Base-by-base conservation (phyloP, 148 eudicot species). In the Simmondsia chinensis region DNA sequence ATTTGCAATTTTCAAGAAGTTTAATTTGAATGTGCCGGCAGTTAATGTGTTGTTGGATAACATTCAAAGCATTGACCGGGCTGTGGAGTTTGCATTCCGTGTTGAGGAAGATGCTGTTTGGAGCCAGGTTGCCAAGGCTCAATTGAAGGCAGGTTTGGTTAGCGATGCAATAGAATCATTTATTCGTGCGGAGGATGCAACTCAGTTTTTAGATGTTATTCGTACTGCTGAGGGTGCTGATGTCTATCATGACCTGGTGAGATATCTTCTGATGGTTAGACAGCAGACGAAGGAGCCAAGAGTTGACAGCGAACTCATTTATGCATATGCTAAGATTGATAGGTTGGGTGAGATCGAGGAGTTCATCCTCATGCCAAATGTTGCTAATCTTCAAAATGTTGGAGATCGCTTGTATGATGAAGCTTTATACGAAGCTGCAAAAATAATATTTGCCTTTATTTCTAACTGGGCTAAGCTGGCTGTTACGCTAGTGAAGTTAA, bases 101-200 rank as follows among this genome's bases (percentile, higher is more conserved):
- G 97, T 91, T 33, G 97, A 91, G 68, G 97, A 91, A 69, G 97
- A 91, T 71, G 94, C 88, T 57, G 97, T 91, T 25, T 91, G 97
- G 97, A 91, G 95, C 70, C 97, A 91, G 56, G 97, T 91, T 43
- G 97, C 76, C 30, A 91, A 78, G 69, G 95, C 95, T 54, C 95
- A 84, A 49, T 77, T 84, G 50, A 84, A 71, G 50, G 87, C 84
- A 20, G 96, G 96, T 17, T 51, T 87, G 43, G 93, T 87, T 36
- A 76, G 97, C 26, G 97, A 91, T 68, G 97, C 97, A 40, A 91
- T 91, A 39, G 97, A 91, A 54, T 91, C 97, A 38, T 91, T 91
- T 43, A 82, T 91, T 45, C 93, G 95, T 21, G 97, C 97, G 32
- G 97, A 85, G 43, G 95, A 91, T 70, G 73, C 83, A 29, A 91